phyloP scores from a whole-genome alignment of 129 eudicot species.

The Chrysanthemum lavandulifolium region DNA sequence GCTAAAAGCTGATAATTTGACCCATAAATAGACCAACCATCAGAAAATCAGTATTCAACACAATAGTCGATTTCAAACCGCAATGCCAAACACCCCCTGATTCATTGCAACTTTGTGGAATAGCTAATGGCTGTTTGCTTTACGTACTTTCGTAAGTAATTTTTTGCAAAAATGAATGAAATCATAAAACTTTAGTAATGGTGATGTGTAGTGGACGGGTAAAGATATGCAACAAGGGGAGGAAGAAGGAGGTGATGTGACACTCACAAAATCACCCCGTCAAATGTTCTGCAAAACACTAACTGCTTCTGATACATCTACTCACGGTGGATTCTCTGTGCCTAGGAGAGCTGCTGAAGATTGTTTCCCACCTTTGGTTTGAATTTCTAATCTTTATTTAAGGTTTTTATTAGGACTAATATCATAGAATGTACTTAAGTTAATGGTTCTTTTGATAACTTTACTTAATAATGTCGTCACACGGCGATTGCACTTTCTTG shows the following conservation, averaged over 20 bases:
- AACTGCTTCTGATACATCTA: conserved; percentile 96
- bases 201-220: conserved; percentile 29
- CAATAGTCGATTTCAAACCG: no score
- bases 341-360: conserved; percentile 92
- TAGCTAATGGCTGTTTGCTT: not conserved
- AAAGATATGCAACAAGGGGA: conserved; percentile 47
- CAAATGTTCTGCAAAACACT: conserved; percentile 96
- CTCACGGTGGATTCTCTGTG: conserved; percentile 97
- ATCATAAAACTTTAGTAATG: not conserved
- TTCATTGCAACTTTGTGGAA: not conserved
- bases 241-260: conserved; percentile 54
- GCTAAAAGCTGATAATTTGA: no score
- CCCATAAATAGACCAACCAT: no score
- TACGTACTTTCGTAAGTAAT: not conserved
- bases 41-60: no score
- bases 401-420: not conserved
- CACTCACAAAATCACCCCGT: conserved; percentile 56
- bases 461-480: no score
- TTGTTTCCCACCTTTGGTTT: conserved; percentile 85
- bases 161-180: not conserved
- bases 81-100: no score
- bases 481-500: no score
- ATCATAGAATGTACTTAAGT: not conserved
- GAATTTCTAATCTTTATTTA: not conserved
- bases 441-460: no score